A percentile compares a stretch with the other conserved stretches of the same genome.
Evolutionary conservation across 768 basidiomycete genomes (phyloP).

Genomic region (Termitomyces sp.): DNA sequence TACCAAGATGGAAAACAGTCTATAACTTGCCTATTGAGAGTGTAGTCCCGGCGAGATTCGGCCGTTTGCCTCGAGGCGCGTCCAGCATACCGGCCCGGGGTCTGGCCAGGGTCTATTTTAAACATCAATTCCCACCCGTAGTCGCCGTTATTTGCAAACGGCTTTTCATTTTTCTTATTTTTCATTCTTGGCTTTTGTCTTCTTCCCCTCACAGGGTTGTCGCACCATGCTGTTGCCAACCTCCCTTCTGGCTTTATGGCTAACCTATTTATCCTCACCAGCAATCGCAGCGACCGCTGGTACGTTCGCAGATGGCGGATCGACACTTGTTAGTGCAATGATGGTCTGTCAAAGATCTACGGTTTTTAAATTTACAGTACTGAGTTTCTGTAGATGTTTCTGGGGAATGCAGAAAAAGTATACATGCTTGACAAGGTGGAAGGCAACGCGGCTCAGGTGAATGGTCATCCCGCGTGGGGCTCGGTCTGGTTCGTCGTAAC

Average conservation of each 20-base stretch:
- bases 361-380: not conserved
- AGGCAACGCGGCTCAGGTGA: conserved; percentile 52
- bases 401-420: conserved; percentile 61
- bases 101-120: not conserved
- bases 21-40: not conserved
- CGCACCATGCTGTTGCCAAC: conserved; percentile 10
- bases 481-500: conserved; percentile 13
- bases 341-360: conserved; percentile 22
- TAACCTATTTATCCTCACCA: conserved; percentile 17
- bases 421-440: conserved; percentile 81
- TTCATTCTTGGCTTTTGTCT: not conserved
- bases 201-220: not conserved
- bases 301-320: conserved; percentile 29
- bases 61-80: not conserved
- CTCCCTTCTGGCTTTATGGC: conserved; percentile 20
- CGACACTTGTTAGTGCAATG: conserved; percentile 32
- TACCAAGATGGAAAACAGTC: not conserved
- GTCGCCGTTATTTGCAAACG: not conserved
- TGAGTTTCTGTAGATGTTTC: conserved; percentile 45
- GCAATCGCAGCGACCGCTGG: conserved; percentile 24
- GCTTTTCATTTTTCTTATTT: not conserved
- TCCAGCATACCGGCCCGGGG: not conserved
- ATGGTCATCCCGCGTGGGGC: conserved; percentile 59
- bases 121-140: not conserved
- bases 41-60: not conserved